Conservation (phyloP, 2,329 filamentous ascomycete genomes). For the Colletotrichum truncatum region DNA sequence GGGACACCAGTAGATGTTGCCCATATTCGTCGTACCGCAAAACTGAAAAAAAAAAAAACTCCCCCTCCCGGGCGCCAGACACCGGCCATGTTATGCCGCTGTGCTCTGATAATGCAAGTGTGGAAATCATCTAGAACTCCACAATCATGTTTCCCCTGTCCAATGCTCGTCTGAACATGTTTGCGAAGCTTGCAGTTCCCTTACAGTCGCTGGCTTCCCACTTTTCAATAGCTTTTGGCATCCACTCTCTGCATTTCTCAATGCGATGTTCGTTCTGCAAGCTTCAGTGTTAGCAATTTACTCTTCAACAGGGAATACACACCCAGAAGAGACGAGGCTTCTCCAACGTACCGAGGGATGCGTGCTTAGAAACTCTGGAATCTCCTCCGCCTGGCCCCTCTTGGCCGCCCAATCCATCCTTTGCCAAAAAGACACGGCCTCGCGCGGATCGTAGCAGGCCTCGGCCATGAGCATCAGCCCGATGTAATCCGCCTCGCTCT, state of each 20-base stretch:
- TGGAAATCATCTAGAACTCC: constrained; percentile 32
- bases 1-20: neutral
- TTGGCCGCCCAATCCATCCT: constrained; percentile 66
- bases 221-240: constrained; percentile 66
- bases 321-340: neutral
- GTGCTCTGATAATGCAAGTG: neutral
- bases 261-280: constrained; percentile 68
- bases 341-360: constrained; percentile 71
- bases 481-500: constrained; percentile 83
- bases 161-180: constrained; percentile 60
- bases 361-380: constrained; percentile 79
- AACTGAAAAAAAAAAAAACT: too few species aligned
- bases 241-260: constrained; percentile 71
- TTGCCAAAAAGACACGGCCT: constrained; percentile 73
- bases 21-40: too few species aligned
- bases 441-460: constrained; percentile 77
- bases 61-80: neutral
- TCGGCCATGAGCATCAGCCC: constrained; percentile 86
- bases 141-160: constrained; percentile 44
- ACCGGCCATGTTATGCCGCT: neutral
- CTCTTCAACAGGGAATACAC: neutral
- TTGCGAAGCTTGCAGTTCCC: constrained; percentile 61
- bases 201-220: constrained; percentile 62
- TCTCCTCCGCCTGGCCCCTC: constrained; percentile 49
- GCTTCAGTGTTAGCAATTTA: neutral